Evolutionary conservation across 2,329 filamentous ascomycete species (phyloP), one percentile per base, ranked within the genome.

Genomic region (Lachnum nothofagi): DNA sequence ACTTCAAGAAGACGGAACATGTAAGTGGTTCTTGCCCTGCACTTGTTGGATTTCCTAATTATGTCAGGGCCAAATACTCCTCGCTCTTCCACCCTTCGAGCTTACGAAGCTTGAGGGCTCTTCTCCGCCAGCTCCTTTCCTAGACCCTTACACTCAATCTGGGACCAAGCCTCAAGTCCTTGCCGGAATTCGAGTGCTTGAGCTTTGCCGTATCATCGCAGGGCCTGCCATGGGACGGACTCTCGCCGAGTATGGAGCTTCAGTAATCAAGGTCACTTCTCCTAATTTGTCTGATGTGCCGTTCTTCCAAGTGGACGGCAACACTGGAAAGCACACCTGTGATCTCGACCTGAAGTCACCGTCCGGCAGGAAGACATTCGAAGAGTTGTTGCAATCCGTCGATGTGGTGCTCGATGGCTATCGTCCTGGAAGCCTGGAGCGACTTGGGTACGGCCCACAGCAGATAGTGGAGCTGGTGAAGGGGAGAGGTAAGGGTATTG

Each of bases 161-260:
- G 52, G 33, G 8, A 49, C 43, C 4, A 53, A 57, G 27, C 57
- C 56, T 8, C 56, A 58, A 48, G 51, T 60, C 58, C 80, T 70
- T 51, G 73, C 61, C 5, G 85, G 85, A 0, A 74, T 89, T 63
- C 85, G 83, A 55, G 85, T 90, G 5, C 74, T 90, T 4, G 86
- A 91, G 62, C 69, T 90, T 24, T 86, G 84, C 61, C 80, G 85
- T 34, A 82, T 89, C 60, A 88, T 90, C 54, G 86, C 86, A 3
- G 85, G 85, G 0, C 85, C 85, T n/a, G 79, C 82, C 4, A 82
- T 89, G 56, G 80, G 80, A 3, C 78, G 84, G 24, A 82, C 82
- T 1, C 74, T 90, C 0, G 84, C 82, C n/a, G 85, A 87, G 53
- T 84, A 88, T 61, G 86, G 86, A 2, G 86, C 86, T 6, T 78